phyloP scores from a whole-genome alignment of 2,329 filamentous ascomycete species.

The Akanthomyces muscarius region DNA sequence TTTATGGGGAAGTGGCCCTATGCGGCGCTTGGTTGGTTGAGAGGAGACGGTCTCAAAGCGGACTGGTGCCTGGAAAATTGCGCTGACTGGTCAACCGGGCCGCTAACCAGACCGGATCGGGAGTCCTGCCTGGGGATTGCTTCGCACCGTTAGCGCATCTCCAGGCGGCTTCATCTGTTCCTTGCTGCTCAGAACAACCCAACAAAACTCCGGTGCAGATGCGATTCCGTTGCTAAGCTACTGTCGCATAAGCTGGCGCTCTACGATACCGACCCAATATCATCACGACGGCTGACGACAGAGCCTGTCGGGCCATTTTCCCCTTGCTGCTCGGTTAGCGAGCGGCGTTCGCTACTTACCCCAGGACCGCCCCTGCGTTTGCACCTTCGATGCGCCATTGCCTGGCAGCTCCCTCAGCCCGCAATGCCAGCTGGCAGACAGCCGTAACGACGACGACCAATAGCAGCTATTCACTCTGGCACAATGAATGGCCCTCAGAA shows the following conservation, averaged over 20 bases:
- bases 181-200: conserved; percentile 1
- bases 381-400: conserved; percentile 16
- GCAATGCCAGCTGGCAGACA: conserved; percentile 30
- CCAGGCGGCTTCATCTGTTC: not conserved
- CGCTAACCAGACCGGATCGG: conserved; percentile 17
- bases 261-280: not conserved
- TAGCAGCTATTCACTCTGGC: conserved; percentile 30
- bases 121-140: conserved; percentile 13
- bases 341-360: not conserved
- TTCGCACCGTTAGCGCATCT: conserved; percentile 10
- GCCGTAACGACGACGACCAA: conserved; percentile 28
- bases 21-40: not conserved
- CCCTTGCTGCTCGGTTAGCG: not conserved
- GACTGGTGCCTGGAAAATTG: not conserved
- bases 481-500: conserved; percentile 32
- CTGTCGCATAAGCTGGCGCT: not conserved
- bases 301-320: not conserved
- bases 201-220: not conserved
- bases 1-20: not conserved
- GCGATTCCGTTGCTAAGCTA: conserved; percentile 8
- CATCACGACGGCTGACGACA: not conserved
- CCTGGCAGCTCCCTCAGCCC: conserved; percentile 24
- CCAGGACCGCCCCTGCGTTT: conserved; percentile 15
- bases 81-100: conserved; percentile 16
- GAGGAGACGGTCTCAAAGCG: not conserved